Evolutionary conservation across 305 asterid genomes (phyloP).

Genomic region (Fraxinus sp.): DNA sequence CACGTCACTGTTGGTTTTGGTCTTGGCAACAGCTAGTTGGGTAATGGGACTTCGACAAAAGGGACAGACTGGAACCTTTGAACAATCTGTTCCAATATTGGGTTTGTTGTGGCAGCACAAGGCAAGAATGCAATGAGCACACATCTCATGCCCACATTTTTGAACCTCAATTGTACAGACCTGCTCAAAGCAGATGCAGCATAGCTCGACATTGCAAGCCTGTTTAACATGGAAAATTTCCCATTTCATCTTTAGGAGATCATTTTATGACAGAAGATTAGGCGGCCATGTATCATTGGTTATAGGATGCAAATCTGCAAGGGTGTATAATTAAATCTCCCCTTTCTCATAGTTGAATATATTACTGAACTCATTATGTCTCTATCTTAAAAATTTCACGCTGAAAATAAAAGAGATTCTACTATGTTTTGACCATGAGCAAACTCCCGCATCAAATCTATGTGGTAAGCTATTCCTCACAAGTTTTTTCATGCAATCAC

Average conservation of each 20-base stretch:
- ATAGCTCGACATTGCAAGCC: constrained; percentile 56
- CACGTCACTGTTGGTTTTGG: constrained; percentile 30
- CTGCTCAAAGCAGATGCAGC: constrained; percentile 86
- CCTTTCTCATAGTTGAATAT: not conserved
- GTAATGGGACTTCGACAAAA: constrained; percentile 72
- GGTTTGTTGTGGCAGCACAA: constrained; percentile 74
- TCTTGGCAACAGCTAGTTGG: constrained; percentile 52
- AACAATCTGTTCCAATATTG: constrained; percentile 33
- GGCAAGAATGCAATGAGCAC: constrained; percentile 72
- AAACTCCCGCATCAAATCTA: not conserved
- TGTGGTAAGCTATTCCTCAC: not conserved
- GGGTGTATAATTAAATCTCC: not conserved
- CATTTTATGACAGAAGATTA: not conserved
- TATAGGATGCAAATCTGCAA: not conserved
- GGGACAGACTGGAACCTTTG: constrained; percentile 67
- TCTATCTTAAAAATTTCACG: not conserved
- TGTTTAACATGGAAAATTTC: constrained; percentile 22
- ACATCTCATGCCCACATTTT: constrained; percentile 78
- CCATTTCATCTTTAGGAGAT: not conserved
- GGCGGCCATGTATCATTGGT: not conserved
- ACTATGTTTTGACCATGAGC: not conserved
- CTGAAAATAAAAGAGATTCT: not conserved
- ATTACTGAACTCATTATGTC: not conserved
- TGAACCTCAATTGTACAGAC: constrained; percentile 68
- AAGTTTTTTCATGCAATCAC: not conserved